phyloP scores from a whole-genome alignment of 2,329 filamentous ascomycete species.

The Rhinocladiella similis region DNA sequence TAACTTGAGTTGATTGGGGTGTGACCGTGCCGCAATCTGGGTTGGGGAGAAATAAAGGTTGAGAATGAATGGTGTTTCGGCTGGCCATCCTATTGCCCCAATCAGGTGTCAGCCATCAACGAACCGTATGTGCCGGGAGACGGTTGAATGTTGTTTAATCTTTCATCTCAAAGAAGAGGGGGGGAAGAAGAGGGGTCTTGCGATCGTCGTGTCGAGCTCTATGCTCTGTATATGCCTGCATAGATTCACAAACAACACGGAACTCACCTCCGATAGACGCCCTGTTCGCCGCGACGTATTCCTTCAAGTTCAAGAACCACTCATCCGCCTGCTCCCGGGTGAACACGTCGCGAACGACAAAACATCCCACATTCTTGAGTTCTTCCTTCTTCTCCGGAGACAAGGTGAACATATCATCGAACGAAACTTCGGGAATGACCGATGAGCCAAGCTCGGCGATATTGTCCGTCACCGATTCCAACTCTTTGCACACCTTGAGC shows the following conservation, averaged over 20 bases:
- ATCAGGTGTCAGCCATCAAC: neutral
- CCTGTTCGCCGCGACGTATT: constrained; percentile 35
- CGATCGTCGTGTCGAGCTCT: too few species aligned
- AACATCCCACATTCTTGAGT: constrained; percentile 22
- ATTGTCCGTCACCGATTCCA: constrained; percentile 39
- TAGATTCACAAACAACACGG: neutral
- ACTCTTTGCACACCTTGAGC: constrained; percentile 40
- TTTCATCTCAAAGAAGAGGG: too few species aligned
- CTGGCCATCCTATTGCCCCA: constrained; percentile 35
- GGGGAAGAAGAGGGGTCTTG: too few species aligned
- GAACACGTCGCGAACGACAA: constrained; percentile 26
- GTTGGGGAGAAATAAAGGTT: constrained; percentile 41
- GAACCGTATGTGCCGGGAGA: too few species aligned
- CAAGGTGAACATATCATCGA: constrained; percentile 35
- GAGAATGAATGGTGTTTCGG: constrained; percentile 41
- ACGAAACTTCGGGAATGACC: constrained; percentile 38
- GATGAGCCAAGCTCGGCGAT: constrained; percentile 36
- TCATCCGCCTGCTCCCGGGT: constrained; percentile 12
- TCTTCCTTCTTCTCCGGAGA: constrained; percentile 36
- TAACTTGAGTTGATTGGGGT: constrained; percentile 40
- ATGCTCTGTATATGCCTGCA: too few species aligned
- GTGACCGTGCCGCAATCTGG: constrained; percentile 40
- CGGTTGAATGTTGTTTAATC: neutral
- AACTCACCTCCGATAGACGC: constrained; percentile 12
- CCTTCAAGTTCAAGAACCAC: constrained; percentile 33